Evolutionary conservation across 371 early-diverging fungal species (phyloP), one percentile per base, ranked within the genome.

Genomic region (Mortierella sp.): DNA sequence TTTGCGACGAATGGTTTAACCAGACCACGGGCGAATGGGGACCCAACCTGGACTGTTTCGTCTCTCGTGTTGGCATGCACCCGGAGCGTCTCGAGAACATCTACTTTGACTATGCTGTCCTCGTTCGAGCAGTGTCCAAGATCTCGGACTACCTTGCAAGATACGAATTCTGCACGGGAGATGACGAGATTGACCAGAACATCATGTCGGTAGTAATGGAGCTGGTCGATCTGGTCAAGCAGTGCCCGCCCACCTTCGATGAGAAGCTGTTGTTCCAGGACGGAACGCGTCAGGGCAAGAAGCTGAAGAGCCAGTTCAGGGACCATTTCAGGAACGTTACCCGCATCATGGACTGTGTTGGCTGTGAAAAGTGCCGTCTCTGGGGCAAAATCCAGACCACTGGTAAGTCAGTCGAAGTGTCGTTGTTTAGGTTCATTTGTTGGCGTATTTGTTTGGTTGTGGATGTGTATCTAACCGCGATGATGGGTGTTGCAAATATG

Each of bases 301-400:
- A 83, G 64, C 88, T 97, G 24, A 94, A 95, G 86, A 79, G 91
- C 9, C 96, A 98, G 86, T 96, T 97, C 86, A 93, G 95, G 77
- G 90, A 91, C 39, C 95, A 94, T 80, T 99, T 99, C 90, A 91
- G 98, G 66, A 99, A 99, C 85, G 94, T 99, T 16, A 94, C 97
- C 16, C 87, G 92, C 37, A 97, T 98, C 79, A 97, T 99, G 98
- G 98, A 98, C 86, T 99, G 99, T 81, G 97, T 99, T 22, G 96
- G 95, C 0, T 99, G 99, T 86, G 97, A 99, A 85, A 99, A 99
- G 86, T 99, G 99, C 81, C 88, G 97, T 66, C 87, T 99, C 41
- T 99, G 99, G 99, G 99, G 99, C 29, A 99, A 99, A 76, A 77
- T 94, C 29, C 95, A 96, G 80, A 92, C 93, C 19, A 86, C 90